These are phyloP conservation scores for Ploettnerulaceae sp. DNA, from an alignment of 2,329 filamentous ascomycete genomes.

Conservation along the genomic window DNA sequence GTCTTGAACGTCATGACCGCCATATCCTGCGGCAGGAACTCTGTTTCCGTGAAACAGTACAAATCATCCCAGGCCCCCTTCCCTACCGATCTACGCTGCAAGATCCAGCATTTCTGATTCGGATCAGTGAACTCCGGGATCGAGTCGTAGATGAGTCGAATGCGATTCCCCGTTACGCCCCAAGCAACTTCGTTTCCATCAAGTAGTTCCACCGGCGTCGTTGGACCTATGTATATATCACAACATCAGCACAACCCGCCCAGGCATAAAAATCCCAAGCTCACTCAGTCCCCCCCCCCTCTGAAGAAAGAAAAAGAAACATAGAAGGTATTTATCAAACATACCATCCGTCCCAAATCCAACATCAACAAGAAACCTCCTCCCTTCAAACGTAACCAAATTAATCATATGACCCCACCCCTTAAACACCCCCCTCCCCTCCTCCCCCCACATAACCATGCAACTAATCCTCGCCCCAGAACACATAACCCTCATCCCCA, in stretches of 20 bases:
- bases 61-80: constrained; percentile 49
- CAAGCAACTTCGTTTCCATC: constrained; percentile 41
- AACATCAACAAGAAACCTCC: constrained; percentile 51
- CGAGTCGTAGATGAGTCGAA: constrained; percentile 46
- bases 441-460: constrained; percentile 5
- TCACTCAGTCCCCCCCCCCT: not conserved
- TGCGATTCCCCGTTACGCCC: constrained; percentile 40
- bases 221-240: constrained; percentile 35
- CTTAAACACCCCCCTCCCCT: constrained; percentile 6
- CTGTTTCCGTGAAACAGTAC: constrained; percentile 58
- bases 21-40: constrained; percentile 58
- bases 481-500: constrained; percentile 49
- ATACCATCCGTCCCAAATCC: constrained; percentile 55
- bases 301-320: not conserved
- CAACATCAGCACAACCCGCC: not conserved
- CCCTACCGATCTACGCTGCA: constrained; percentile 47
- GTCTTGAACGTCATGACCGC: constrained; percentile 52
- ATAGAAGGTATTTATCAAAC: too few species aligned
- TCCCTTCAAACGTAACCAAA: constrained; percentile 48
- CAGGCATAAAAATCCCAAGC: not conserved
- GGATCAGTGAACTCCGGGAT: constrained; percentile 41
- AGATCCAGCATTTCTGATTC: constrained; percentile 53
- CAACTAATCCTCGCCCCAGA: constrained; percentile 42
- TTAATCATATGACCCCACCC: constrained; percentile 51
- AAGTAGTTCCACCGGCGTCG: constrained; percentile 48